Percentiles rank a stretch among this genome's conserved stretches.
phyloP scores from a whole-genome alignment of 1,139 yeast genomes.

The Diutina neorugosa region DNA sequence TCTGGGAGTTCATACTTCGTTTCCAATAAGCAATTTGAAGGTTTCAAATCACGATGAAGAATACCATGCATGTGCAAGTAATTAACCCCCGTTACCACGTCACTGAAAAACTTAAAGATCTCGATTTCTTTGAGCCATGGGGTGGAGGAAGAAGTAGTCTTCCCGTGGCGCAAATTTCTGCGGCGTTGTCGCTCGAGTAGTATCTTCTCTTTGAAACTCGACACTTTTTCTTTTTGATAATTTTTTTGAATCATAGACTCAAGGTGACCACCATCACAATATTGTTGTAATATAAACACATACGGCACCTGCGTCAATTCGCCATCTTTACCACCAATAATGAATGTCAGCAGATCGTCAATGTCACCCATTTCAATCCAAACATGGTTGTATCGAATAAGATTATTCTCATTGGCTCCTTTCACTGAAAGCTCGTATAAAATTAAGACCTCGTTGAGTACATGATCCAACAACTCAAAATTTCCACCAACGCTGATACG shows the following conservation, averaged over 20 bases:
- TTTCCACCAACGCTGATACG: conserved; percentile 77
- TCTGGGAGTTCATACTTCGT: conserved; percentile 13
- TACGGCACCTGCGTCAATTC: conserved; percentile 43
- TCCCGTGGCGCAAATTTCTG: conserved; percentile 3
- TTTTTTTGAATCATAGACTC: conserved; percentile 48
- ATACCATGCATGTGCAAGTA: conserved; percentile 66
- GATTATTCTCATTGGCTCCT: conserved; percentile 38
- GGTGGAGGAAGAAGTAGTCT: neutral
- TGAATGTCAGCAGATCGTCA: conserved; percentile 27
- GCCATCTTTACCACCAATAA: conserved; percentile 11
- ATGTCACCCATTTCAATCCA: conserved; percentile 74
- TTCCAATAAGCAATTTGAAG: conserved; percentile 69
- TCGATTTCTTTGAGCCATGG: conserved; percentile 22
- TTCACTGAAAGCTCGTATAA: conserved; percentile 32
- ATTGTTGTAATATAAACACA: conserved; percentile 74
- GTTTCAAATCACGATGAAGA: conserved; percentile 78
- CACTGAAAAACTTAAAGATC: conserved; percentile 54
- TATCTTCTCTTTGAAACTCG: conserved; percentile 19
- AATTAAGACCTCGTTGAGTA: conserved; percentile 67
- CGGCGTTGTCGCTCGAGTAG: conserved; percentile 15
- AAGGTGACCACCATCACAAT: conserved; percentile 78
- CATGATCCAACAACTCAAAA: conserved; percentile 52
- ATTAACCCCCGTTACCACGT: conserved; percentile 55
- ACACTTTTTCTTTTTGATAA: conserved; percentile 13
- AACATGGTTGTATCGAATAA: conserved; percentile 80